phyloP scores from a whole-genome alignment of 1,284 basidiomycete species.

The Sanghuangporus weigelae region DNA sequence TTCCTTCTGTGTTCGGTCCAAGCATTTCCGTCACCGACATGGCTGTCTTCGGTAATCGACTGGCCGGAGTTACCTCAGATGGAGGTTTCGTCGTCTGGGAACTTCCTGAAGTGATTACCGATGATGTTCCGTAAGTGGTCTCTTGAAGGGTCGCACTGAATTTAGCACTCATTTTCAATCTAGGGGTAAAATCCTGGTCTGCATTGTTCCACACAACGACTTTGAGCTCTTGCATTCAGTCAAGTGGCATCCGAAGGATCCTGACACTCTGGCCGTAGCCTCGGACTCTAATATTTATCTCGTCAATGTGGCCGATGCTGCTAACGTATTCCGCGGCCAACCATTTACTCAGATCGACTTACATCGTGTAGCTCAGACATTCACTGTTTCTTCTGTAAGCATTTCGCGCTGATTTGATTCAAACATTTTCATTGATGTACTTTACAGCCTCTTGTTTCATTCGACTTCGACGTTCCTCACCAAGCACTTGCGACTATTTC shows the following conservation, averaged over 20 bases:
- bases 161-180: not conserved
- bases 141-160: not conserved
- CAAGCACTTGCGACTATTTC: conserved; percentile 73
- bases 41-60: conserved; percentile 74
- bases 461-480: conserved; percentile 73
- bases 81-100: conserved; percentile 85
- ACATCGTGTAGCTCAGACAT: conserved; percentile 57
- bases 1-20: conserved; percentile 58
- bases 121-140: conserved; percentile 73
- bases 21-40: conserved; percentile 70
- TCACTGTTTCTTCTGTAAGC: conserved; percentile 64
- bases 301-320: conserved; percentile 60
- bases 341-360: conserved; percentile 62
- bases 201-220: conserved; percentile 55
- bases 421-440: conserved; percentile 1
- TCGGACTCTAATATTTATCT: conserved; percentile 68
- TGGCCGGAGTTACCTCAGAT: conserved; percentile 79
- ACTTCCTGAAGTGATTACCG: conserved; percentile 70
- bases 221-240: conserved; percentile 66
- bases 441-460: conserved; percentile 63
- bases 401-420: not conserved
- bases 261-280: conserved; percentile 71
- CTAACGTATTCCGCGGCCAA: conserved; percentile 51
- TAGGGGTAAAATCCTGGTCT: conserved; percentile 66
- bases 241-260: conserved; percentile 77